phyloP scores from a whole-genome alignment of 805 yeast genomes.

The Maudiozyma saulgeensis region DNA sequence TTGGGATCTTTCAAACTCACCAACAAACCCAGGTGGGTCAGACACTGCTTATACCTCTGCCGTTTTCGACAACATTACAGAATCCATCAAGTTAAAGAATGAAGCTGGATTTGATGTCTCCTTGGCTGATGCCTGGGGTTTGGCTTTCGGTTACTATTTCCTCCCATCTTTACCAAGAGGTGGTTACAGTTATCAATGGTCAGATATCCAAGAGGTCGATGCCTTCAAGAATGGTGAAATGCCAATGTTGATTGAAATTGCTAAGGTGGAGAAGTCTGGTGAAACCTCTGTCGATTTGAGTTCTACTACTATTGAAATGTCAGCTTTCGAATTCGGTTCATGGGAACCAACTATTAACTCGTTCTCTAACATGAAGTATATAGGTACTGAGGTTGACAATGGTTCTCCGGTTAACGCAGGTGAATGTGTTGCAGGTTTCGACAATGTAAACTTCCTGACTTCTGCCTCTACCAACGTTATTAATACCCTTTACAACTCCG shows the following conservation, averaged over 20 bases:
- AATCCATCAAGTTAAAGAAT: constrained; percentile 42
- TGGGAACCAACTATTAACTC: constrained; percentile 71
- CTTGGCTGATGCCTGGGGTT: constrained; percentile 72
- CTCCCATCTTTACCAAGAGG: constrained; percentile 50
- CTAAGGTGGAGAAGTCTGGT: constrained; percentile 56
- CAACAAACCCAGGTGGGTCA: constrained; percentile 53
- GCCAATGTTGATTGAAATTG: constrained; percentile 64
- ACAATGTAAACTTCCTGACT: constrained; percentile 70
- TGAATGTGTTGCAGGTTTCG: constrained; percentile 58
- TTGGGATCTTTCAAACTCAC: constrained; percentile 63
- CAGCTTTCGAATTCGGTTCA: constrained; percentile 70
- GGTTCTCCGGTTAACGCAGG: constrained; percentile 44
- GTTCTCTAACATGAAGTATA: constrained; percentile 56
- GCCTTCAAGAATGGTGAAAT: constrained; percentile 50
- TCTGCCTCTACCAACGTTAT: constrained; percentile 79
- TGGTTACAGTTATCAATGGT: constrained; percentile 53
- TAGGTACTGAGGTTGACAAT: constrained; percentile 54
- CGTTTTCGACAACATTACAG: constrained; percentile 43
- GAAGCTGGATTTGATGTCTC: constrained; percentile 61
- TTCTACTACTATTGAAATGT: constrained; percentile 57
- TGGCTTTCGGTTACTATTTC: constrained; percentile 63
- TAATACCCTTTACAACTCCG: constrained; percentile 50
- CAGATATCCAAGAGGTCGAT: constrained; percentile 48
- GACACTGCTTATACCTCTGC: constrained; percentile 41
- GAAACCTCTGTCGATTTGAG: constrained; percentile 46